Conservation (phyloP, 1,284 basidiomycete genomes). For the Cryptococcus sp. region DNA sequence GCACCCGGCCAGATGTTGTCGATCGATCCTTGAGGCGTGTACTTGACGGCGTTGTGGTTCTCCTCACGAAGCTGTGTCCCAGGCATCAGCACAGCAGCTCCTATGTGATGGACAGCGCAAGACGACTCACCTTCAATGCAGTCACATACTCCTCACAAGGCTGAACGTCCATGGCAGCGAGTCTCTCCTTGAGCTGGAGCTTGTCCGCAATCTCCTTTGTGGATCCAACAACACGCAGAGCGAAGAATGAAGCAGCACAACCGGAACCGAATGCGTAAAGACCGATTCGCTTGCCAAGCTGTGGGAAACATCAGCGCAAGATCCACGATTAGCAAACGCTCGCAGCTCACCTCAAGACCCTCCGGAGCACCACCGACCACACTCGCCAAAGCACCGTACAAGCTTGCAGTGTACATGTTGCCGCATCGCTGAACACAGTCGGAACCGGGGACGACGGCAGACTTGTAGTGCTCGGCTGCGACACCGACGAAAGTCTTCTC, state of each 20-base stretch:
- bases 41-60: conserved; percentile 90
- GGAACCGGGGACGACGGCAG: conserved; percentile 74
- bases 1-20: conserved; percentile 92
- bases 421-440: conserved; percentile 83
- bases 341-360: conserved; percentile 57
- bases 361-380: conserved; percentile 71
- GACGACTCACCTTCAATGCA: conserved; percentile 64
- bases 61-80: conserved; percentile 77
- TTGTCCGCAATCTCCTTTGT: conserved; percentile 76
- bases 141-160: conserved; percentile 83
- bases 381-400: conserved; percentile 90
- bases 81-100: background rate
- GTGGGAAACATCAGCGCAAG: background rate
- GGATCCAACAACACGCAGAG: conserved; percentile 79
- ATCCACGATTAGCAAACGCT: background rate
- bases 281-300: conserved; percentile 74
- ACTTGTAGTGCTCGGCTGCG: conserved; percentile 70
- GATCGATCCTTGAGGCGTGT: conserved; percentile 79
- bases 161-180: conserved; percentile 85
- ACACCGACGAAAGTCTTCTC: conserved; percentile 88
- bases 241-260: conserved; percentile 88
- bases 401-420: conserved; percentile 98
- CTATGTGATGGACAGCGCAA: background rate
- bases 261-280: conserved; percentile 95
- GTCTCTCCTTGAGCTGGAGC: conserved; percentile 73